Percentiles rank a stretch among this genome's conserved stretches.
Evolutionary conservation across 495 filamentous ascomycete species (phyloP).

Genomic region (Penicillium arizonense): DNA sequence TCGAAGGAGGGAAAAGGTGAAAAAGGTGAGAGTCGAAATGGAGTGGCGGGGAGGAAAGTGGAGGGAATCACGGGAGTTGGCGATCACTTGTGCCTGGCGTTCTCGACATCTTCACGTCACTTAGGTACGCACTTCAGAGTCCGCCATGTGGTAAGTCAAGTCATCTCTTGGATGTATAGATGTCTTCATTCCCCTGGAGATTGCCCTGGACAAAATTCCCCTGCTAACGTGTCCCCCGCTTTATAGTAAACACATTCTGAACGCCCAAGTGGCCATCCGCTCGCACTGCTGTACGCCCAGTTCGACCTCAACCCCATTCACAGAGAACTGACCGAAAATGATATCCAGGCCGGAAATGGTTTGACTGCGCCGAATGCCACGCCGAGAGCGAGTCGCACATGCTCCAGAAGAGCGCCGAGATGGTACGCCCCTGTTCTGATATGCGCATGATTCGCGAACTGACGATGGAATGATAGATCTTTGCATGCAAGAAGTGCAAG

Average conservation of each 20-base stretch:
- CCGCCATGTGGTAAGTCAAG: constrained; percentile 43
- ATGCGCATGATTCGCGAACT: neutral
- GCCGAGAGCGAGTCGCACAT: constrained; percentile 72
- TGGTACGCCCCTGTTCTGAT: constrained; percentile 50
- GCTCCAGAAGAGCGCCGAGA: constrained; percentile 75
- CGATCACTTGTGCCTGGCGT: constrained; percentile 29
- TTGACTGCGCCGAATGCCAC: constrained; percentile 97
- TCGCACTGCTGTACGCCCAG: constrained; percentile 80
- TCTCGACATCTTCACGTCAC: constrained; percentile 11
- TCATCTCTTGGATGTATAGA: constrained; percentile 32
- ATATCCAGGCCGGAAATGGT: constrained; percentile 83
- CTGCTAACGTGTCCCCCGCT: constrained; percentile 1
- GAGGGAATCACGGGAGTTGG: constrained; percentile 29
- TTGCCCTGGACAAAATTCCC: neutral
- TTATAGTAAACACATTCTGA: constrained; percentile 89
- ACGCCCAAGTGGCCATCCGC: constrained; percentile 95
- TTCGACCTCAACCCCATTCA: neutral
- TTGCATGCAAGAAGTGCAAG: constrained; percentile 97
- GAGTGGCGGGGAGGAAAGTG: constrained; percentile 31
- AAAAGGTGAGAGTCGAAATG: constrained; percentile 15
- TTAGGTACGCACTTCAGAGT: neutral
- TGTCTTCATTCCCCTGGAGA: neutral
- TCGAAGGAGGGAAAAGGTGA: neutral
- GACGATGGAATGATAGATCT: constrained; percentile 42
- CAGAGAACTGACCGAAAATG: constrained; percentile 6